These are phyloP conservation scores for Agroathelia rolfsii DNA, from an alignment of 1,284 basidiomycete genomes.

Conservation along the genomic window DNA sequence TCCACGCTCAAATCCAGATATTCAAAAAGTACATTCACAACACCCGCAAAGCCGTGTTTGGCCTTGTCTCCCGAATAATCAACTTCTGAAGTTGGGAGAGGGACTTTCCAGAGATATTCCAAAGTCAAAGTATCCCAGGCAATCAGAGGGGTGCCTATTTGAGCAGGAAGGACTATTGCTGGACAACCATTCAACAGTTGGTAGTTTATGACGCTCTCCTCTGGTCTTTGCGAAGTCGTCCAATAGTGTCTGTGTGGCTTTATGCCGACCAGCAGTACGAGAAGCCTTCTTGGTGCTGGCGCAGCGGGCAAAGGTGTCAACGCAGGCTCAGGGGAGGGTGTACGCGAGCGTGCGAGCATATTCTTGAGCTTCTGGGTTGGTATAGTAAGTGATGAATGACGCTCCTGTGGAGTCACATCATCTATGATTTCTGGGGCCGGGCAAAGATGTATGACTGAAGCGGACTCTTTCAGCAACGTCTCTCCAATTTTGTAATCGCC, in stretches of 20 bases:
- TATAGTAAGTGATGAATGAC: constrained; percentile 12
- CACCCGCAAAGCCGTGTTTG: constrained; percentile 34
- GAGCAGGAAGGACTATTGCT: constrained; percentile 47
- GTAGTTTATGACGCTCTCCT: constrained; percentile 54
- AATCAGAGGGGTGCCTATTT: constrained; percentile 46
- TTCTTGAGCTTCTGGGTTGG: constrained; percentile 21
- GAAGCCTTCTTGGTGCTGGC: constrained; percentile 40
- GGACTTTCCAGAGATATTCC: constrained; percentile 43
- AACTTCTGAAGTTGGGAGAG: constrained; percentile 29
- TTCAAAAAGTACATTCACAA: constrained; percentile 45
- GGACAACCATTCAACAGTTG: constrained; percentile 52
- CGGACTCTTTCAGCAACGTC: constrained; percentile 44
- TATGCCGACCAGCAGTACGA: constrained; percentile 43
- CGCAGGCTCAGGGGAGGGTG: constrained; percentile 39
- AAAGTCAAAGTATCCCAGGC: constrained; percentile 55
- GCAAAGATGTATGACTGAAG: constrained; percentile 39
- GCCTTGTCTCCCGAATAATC: constrained; percentile 15
- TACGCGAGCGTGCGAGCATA: constrained; percentile 35
- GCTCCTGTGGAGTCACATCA: constrained; percentile 9
- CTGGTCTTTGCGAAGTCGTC: constrained; percentile 47
- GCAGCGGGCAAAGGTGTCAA: constrained; percentile 32
- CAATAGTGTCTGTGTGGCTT: constrained; percentile 51
- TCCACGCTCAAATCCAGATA: constrained; percentile 53
- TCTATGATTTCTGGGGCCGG: constrained; percentile 13
- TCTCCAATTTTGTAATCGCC: constrained; percentile 54